A percentile compares a stretch with the other conserved stretches of the same genome.
Conservation (phyloP, 345 rosid genomes). For the Sisymbrium irio region DNA sequence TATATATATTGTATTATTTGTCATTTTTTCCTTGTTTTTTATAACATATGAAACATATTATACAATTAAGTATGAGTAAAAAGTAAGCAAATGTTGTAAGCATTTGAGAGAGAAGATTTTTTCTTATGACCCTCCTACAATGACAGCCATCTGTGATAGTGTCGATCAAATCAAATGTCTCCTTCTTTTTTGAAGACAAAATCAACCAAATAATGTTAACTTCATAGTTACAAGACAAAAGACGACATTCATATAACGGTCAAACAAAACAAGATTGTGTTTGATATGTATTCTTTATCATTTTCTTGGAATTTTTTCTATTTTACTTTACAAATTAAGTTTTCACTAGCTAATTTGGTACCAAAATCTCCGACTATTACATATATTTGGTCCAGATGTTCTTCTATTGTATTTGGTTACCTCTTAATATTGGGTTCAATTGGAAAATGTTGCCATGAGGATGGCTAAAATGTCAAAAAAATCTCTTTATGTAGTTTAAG, state of each 20-base stretch:
- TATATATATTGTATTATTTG: too few species aligned
- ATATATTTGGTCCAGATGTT: not conserved
- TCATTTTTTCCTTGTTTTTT: not conserved
- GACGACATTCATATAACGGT: slow-evolving; percentile 20
- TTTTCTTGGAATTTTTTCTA: not conserved
- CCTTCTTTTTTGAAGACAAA: not conserved
- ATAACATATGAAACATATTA: not conserved
- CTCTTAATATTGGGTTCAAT: not conserved
- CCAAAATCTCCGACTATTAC: not conserved
- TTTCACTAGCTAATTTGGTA: not conserved
- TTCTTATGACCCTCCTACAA: slow-evolving; percentile 10
- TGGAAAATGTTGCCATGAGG: not conserved
- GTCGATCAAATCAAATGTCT: slow-evolving; percentile 14
- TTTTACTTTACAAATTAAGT: not conserved
- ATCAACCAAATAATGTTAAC: not conserved
- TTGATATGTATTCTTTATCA: not conserved
- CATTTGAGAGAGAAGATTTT: not conserved
- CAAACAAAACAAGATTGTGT: slow-evolving; percentile 20
- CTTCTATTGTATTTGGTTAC: not conserved
- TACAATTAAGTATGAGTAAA: not conserved
- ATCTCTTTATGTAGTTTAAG: not conserved
- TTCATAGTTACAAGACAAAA: slow-evolving; percentile 24
- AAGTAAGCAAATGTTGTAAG: slow-evolving; percentile 8
- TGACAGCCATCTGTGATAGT: slow-evolving; percentile 16
- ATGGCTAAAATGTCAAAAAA: not conserved